Conservation (phyloP, 1,284 basidiomycete species). For the Cryptococcus wingfieldii region DNA sequence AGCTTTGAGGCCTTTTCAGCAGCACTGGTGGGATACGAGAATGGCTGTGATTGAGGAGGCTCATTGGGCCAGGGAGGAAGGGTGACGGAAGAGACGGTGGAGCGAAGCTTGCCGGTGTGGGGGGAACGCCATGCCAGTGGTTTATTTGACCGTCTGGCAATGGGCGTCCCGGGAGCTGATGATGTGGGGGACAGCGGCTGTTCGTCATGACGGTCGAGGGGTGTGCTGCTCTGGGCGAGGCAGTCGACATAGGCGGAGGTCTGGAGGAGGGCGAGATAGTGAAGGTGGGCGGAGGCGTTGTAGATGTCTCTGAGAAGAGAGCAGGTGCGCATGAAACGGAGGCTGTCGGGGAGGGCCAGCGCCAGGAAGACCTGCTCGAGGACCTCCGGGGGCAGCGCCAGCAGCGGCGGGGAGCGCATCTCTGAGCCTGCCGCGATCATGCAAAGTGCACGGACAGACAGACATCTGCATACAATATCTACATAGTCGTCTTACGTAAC, state of each 20-base stretch:
- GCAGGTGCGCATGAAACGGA: no score
- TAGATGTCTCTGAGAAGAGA: conserved; percentile 12
- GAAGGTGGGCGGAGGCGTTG: conserved; percentile 15
- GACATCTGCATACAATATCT: no score
- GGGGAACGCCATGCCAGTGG: conserved; percentile 16
- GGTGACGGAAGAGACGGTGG: conserved; percentile 13
- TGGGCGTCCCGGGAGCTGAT: not conserved
- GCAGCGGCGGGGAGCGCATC: no score
- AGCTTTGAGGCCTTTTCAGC: conserved; percentile 28
- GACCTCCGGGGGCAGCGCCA: no score
- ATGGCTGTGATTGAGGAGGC: conserved; percentile 13
- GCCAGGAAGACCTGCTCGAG: no score
- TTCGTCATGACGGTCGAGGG: not conserved
- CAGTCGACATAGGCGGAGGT: conserved; percentile 30
- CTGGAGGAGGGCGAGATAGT: conserved; percentile 25
- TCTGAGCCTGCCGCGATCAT: no score
- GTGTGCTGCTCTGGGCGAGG: not conserved
- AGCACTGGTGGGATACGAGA: not conserved
- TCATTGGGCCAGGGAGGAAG: conserved; percentile 18
- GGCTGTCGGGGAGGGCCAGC: no score
- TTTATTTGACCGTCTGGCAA: not conserved
- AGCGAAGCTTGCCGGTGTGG: conserved; percentile 14
- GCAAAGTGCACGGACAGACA: no score
- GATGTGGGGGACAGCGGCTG: not conserved
- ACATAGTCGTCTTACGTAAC: no score